Evolutionary conservation across 2,329 filamentous ascomycete species (phyloP), one percentile per base, ranked within the genome.

Genomic region (Rhinocladiella similis): DNA sequence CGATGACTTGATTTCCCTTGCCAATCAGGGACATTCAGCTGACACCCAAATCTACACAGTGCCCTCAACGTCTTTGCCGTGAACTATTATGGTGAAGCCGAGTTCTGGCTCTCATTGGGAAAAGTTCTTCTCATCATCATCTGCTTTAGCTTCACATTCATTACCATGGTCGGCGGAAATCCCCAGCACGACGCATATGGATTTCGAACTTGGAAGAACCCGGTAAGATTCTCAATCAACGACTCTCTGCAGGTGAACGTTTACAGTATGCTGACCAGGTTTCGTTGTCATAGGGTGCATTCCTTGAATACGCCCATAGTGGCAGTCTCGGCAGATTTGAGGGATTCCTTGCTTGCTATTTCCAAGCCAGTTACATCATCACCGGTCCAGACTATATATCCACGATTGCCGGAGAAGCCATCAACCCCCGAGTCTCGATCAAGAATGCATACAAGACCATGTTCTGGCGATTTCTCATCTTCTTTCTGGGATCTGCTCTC

Each of bases 91-190:
- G 86, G 86, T 39, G 85, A 88, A 68, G 80, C 83, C 0, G 88
- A 70, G 86, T 14, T 95, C 67, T 82, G 82, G 74, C 83, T 86
- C n/a, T 85, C 89, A 1, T 69, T 88, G 1, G 83, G 83, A 51
- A 89, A 89, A 68, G 80, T 89, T 1, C 61, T 89, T 1, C 76
- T 89, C 48, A 86, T 88, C 57, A 70, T 89, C 22, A 85, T 81
- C 1, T 47, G 71, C 14, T 86, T 93, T 59, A 88, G 87, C 54
- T 91, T 89, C 73, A 91, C 90, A 12, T 89, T 94, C 66, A 79
- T 94, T 61, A 84, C 86, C 56, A 92, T 92, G 85, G 76, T 92
- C 1, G 90, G 90, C 5, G 90, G 88, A 3, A 92, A 91, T 63
- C 90, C 90, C 0, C 68, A 83, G 1, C 77, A 82, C 49, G 86